These are phyloP conservation scores for Phytophthora hibernalis DNA, from an alignment of 352 stramenopile genomes.

Conservation along the genomic window DNA sequence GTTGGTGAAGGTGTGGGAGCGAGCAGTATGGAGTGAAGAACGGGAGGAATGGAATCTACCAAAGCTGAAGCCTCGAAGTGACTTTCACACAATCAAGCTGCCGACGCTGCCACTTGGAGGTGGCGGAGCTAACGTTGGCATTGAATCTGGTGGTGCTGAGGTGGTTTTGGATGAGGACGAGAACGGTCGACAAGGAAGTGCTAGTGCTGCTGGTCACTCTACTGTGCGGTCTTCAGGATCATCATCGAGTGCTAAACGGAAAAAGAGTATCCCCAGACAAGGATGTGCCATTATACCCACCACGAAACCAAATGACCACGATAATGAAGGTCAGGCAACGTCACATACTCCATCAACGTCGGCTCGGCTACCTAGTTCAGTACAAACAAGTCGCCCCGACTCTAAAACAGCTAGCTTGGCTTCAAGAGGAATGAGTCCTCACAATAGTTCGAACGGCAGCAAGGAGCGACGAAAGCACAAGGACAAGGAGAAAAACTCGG, in stretches of 20 bases:
- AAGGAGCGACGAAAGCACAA: no score
- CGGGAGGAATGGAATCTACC: conserved; percentile 80
- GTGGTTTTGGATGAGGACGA: conserved; percentile 70
- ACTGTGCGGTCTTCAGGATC: conserved; percentile 44
- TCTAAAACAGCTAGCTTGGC: conserved; percentile 11
- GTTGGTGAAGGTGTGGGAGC: conserved; percentile 90
- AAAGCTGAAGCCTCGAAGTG: conserved; percentile 77
- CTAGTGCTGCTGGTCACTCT: conserved; percentile 29
- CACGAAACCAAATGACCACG: conserved; percentile 6
- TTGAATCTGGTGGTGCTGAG: conserved; percentile 65
- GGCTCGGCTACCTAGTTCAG: conserved; percentile 41
- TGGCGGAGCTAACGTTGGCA: conserved; percentile 14
- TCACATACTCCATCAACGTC: conserved; percentile 19
- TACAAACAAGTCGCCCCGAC: conserved; percentile 38
- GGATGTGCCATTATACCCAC: conserved; percentile 10
- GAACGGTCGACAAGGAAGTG: conserved; percentile 26
- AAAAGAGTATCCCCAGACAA: conserved; percentile 33
- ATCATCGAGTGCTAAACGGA: conserved; percentile 43
- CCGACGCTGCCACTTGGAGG: conserved; percentile 49
- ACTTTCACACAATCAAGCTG: conserved; percentile 85
- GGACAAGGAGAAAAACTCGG: no score
- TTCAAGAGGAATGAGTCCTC: conserved; percentile 33
- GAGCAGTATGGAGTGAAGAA: conserved; percentile 85
- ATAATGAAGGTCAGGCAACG: conserved; percentile 4
- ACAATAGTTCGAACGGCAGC: no score